These are phyloP conservation scores for Venturia nashicola DNA, from an alignment of 2,329 filamentous ascomycete genomes.

Conservation along the genomic window DNA sequence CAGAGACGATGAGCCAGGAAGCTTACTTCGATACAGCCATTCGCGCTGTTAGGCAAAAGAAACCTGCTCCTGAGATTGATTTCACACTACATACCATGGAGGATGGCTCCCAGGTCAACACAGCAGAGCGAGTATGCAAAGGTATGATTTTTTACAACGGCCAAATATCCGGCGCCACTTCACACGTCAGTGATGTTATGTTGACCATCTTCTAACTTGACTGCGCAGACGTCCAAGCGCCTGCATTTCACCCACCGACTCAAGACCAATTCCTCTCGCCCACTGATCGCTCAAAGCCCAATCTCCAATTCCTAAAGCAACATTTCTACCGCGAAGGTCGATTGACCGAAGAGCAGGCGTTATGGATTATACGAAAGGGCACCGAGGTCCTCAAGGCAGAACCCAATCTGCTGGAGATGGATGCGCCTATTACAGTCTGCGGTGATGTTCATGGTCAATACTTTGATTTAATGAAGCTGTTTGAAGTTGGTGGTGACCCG, in stretches of 20 bases:
- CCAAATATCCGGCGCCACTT: background rate
- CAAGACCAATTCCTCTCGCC: conserved; percentile 92
- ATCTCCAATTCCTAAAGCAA: conserved; percentile 90
- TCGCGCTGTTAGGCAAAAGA: conserved; percentile 88
- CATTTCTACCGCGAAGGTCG: conserved; percentile 97
- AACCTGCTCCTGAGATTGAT: conserved; percentile 92
- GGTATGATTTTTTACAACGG: conserved; percentile 42
- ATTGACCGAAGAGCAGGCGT: conserved; percentile 89
- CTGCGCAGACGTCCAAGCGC: conserved; percentile 80
- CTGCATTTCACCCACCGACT: conserved; percentile 81
- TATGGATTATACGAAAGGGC: conserved; percentile 86
- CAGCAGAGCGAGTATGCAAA: conserved; percentile 94
- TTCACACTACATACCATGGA: conserved; percentile 98
- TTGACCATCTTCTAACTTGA: background rate
- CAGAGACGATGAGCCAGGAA: conserved; percentile 20
- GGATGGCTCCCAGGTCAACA: conserved; percentile 90
- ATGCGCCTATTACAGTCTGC: conserved; percentile 96
- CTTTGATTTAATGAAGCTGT: conserved; percentile 98
- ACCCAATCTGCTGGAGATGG: conserved; percentile 97
- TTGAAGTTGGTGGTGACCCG: conserved; percentile 94
- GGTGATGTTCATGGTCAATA: conserved; percentile 98
- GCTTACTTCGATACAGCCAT: conserved; percentile 69
- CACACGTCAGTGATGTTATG: background rate
- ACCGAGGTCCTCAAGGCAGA: conserved; percentile 79
- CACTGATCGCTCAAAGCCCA: conserved; percentile 73